Percentiles rank a stretch among this genome's conserved stretches.
These are phyloP conservation scores for Houttuynia cordata DNA, from an alignment of 164 flowering plant genomes.

Conservation along the genomic window DNA sequence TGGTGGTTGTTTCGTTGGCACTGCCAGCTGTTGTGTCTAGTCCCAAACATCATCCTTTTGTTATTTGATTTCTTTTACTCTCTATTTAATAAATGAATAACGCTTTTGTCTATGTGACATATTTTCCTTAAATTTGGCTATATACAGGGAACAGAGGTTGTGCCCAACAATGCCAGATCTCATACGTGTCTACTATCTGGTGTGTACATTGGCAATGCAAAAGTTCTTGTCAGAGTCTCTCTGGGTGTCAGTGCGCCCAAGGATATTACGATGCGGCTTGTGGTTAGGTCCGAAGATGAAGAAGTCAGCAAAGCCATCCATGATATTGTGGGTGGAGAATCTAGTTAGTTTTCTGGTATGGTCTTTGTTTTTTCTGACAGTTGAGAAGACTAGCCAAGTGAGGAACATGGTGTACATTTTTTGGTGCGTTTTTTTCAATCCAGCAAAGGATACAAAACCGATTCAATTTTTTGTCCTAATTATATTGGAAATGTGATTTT, in stretches of 20 bases:
- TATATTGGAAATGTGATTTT: too few relatives aligned
- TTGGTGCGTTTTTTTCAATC: too few relatives aligned
- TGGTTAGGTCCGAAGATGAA: slow-evolving; percentile 85
- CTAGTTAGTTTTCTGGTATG: neutral
- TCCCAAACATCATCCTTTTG: neutral
- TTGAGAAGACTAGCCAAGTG: too few relatives aligned
- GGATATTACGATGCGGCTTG: slow-evolving; percentile 91
- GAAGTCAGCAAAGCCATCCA: slow-evolving; percentile 78
- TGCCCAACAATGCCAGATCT: slow-evolving; percentile 81
- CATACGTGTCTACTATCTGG: slow-evolving; percentile 87
- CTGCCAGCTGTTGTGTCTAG: neutral
- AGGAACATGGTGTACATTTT: too few relatives aligned
- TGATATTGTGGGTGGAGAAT: slow-evolving; percentile 60
- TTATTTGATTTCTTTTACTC: neutral
- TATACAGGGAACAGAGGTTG: slow-evolving; percentile 79
- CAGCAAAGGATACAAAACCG: too few relatives aligned
- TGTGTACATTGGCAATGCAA: slow-evolving; percentile 66
- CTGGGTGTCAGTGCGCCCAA: slow-evolving; percentile 73
- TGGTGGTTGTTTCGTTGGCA: too few relatives aligned
- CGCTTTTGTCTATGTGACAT: neutral
- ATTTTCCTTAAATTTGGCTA: slow-evolving; percentile 5
- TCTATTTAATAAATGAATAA: neutral
- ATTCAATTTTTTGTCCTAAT: too few relatives aligned
- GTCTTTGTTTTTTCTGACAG: neutral
- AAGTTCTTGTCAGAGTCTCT: slow-evolving; percentile 78